Base-by-base conservation (phyloP, 495 filamentous ascomycete genomes). In the Penicillium waksmanii region DNA sequence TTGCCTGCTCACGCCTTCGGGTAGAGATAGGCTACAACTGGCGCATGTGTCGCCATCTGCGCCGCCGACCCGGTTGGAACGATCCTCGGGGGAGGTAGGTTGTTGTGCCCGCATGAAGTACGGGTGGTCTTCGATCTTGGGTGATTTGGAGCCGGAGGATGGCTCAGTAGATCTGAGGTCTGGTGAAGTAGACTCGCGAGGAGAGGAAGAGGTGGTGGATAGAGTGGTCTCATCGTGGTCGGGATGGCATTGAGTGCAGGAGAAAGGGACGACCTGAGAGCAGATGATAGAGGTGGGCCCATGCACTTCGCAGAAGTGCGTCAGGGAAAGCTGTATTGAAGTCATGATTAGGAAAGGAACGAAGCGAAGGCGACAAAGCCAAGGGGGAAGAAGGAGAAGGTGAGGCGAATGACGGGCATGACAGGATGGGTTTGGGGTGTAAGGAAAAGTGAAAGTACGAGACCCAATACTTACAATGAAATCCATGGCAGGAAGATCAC, bases 221-320 rank as follows among this genome's bases (percentile, higher is more conserved):
- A 68, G 63, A 19, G 73, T 65, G 15, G 75, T 74, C 56, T 65
- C 50, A 18, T 74, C 70, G 54, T 66, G 47, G 15, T 79, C 75
- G 43, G 74, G 71, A 60, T 77, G 86, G 70, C 93, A 97, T 71
- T 87, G 85, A 55, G 80, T 72, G 69, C 93, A 97, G 52, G 88
- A 81, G 46, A 92, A 87, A 1, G 91, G 89, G 23, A 90, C 79
- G 51, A 90, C 89, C 76, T 97, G 92, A 55, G 93, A 97, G 73
- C 96, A 96, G 76, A 97, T 90, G 73, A 97, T 87, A 53, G 93
- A 95, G 51, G 93, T 97, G 12, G 93, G 93, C 60, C 93, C 93
- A 82, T 97, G 93, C 66, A 92, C 82, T 75, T 97, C 93, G 81
- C 93, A 97, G 75, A 96, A 97, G 78, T 97, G 93, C 68, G 93